Evolutionary conservation across 2,329 filamentous ascomycete genomes (phyloP).

Genomic region (Chrysosporium keratinophilum): DNA sequence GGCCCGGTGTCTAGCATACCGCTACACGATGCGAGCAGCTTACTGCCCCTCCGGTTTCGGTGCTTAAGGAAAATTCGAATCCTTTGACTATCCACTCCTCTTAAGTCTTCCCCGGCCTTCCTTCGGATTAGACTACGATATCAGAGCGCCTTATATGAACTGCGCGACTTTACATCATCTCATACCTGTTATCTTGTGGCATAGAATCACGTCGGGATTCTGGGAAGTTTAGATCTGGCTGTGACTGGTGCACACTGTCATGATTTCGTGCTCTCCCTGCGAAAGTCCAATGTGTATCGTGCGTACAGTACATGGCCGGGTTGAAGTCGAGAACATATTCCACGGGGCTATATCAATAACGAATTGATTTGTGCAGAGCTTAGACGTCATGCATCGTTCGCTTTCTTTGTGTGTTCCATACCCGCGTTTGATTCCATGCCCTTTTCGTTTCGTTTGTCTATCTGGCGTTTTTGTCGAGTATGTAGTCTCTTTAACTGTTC

Average conservation of each 20-base stretch:
- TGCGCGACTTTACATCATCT: neutral
- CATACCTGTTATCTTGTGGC: neutral
- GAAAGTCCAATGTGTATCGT: neutral
- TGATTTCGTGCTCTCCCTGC: neutral
- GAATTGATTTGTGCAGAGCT: constrained; percentile 3
- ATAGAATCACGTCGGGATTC: neutral
- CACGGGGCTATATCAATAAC: neutral
- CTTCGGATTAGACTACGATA: neutral
- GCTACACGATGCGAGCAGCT: neutral
- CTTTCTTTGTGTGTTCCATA: constrained; percentile 5
- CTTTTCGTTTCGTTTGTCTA: neutral
- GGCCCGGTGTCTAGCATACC: neutral
- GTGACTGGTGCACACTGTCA: neutral
- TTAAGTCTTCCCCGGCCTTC: neutral
- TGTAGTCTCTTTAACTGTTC: neutral
- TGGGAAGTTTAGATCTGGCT: neutral
- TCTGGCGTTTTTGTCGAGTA: neutral
- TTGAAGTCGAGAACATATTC: neutral
- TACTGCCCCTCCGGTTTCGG: neutral
- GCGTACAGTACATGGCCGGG: neutral
- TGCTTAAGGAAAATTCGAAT: neutral
- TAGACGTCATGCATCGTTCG: constrained; percentile 2
- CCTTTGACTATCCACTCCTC: neutral
- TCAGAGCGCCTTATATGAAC: neutral
- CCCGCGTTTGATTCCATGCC: constrained; percentile 1